These are phyloP conservation scores for Fusarium sp. DNA, from an alignment of 2,329 filamentous ascomycete genomes.

Conservation along the genomic window DNA sequence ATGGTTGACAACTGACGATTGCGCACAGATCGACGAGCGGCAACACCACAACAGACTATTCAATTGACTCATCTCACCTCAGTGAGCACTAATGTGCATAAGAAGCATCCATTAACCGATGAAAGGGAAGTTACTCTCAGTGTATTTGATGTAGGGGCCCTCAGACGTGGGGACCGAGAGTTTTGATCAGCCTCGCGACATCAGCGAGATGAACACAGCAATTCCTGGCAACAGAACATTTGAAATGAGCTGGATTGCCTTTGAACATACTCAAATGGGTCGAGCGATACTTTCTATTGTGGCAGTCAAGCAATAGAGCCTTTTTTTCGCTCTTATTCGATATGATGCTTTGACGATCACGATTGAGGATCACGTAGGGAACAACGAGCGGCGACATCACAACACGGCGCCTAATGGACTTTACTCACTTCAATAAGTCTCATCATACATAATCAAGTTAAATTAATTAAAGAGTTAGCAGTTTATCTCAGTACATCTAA, in stretches of 20 bases:
- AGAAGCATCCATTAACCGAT: accelerated
- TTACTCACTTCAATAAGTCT: accelerated
- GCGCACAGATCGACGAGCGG: not conserved
- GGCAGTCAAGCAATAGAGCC: accelerated
- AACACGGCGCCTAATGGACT: accelerated
- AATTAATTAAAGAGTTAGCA: accelerated
- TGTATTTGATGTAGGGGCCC: not conserved
- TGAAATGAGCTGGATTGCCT: accelerated
- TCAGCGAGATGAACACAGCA: accelerated
- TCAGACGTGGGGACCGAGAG: too few species aligned
- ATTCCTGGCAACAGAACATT: not conserved
- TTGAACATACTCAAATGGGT: accelerated
- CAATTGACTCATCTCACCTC: accelerated
- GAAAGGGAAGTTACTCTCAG: accelerated
- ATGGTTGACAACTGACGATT: not conserved
- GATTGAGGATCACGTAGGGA: not conserved
- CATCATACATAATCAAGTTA: accelerated
- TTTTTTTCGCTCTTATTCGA: accelerated
- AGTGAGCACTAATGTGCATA: accelerated
- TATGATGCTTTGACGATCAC: not conserved
- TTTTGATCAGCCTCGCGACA: not conserved
- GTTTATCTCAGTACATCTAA: accelerated
- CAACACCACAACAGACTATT: too few species aligned
- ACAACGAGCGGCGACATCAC: not conserved
- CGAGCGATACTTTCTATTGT: accelerated